Evolutionary conservation across 495 filamentous ascomycete species (phyloP).

Genomic region (Podospora didyma): DNA sequence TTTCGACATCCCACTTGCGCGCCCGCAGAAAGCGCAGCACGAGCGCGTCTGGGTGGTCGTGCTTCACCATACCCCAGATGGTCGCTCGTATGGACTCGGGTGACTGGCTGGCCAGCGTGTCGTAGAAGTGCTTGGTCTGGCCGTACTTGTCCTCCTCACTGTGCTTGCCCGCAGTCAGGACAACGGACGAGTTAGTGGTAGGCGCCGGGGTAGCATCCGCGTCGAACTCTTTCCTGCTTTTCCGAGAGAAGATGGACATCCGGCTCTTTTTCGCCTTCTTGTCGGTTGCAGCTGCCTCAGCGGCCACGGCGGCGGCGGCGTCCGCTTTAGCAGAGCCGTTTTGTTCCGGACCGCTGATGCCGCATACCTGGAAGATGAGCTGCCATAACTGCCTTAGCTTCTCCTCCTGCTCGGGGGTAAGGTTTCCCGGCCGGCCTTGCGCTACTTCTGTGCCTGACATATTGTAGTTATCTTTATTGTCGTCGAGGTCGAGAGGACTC

Average conservation of each 20-base stretch:
- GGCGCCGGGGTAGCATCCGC: constrained; percentile 20
- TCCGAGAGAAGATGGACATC: constrained; percentile 59
- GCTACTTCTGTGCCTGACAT: constrained; percentile 43
- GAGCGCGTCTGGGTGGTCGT: constrained; percentile 86
- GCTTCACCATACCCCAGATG: constrained; percentile 95
- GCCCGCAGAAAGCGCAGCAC: constrained; percentile 87
- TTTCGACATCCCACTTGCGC: constrained; percentile 93
- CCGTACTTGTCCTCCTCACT: constrained; percentile 89
- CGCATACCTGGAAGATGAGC: constrained; percentile 73
- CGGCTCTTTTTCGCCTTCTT: constrained; percentile 73
- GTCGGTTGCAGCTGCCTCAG: constrained; percentile 6
- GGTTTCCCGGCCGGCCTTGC: constrained; percentile 78
- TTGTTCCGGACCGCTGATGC: constrained; percentile 45
- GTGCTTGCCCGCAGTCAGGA: constrained; percentile 33
- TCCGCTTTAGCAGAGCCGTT: constrained; percentile 20
- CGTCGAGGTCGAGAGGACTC: not conserved
- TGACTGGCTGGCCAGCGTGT: constrained; percentile 67
- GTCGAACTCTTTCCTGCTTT: constrained; percentile 54
- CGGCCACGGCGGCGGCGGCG: constrained; percentile 18
- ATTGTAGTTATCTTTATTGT: constrained; percentile 5
- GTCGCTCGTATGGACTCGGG: constrained; percentile 76
- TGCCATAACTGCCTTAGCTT: constrained; percentile 88
- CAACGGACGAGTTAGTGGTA: constrained; percentile 4
- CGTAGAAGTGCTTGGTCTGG: constrained; percentile 79
- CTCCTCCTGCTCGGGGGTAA: constrained; percentile 82